These are phyloP conservation scores for Aphanomyces astaci DNA, from an alignment of 352 stramenopile species.

Conservation along the genomic window DNA sequence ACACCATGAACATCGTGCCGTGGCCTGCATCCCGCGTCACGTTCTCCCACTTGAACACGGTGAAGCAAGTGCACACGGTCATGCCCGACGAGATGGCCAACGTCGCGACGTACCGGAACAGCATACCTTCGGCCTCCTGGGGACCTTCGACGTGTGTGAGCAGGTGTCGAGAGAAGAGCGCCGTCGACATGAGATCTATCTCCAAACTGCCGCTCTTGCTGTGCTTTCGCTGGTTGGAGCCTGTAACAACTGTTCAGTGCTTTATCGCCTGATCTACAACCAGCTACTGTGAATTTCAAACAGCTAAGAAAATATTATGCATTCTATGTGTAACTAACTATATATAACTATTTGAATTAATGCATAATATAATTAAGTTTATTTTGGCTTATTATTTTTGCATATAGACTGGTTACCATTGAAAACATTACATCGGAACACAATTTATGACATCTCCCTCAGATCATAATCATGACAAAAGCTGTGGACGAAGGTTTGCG, in stretches of 20 bases:
- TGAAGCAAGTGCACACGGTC: slow-evolving; percentile 9
- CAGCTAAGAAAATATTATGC: neutral
- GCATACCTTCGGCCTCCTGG: neutral
- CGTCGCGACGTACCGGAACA: neutral
- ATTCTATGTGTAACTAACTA: too few relatives aligned
- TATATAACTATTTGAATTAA: neutral
- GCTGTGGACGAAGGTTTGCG: neutral
- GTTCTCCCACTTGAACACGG: slow-evolving; percentile 20
- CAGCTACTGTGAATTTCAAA: too few relatives aligned
- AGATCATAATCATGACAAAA: neutral
- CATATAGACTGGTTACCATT: too few relatives aligned
- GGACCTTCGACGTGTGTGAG: neutral
- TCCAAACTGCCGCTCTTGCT: neutral
- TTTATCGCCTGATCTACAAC: too few relatives aligned
- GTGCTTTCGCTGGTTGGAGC: too few relatives aligned
- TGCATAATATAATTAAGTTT: slow-evolving; percentile 1
- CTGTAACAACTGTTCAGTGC: too few relatives aligned
- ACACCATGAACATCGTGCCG: slow-evolving; percentile 20
- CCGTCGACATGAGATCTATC: neutral
- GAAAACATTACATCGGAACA: too few relatives aligned
- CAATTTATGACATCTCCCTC: neutral
- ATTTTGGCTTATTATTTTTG: neutral
- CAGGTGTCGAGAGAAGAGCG: neutral
- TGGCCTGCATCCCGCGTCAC: slow-evolving; percentile 3
- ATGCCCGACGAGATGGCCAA: slow-evolving; percentile 12